Evolutionary conservation across 2,329 filamentous ascomycete species (phyloP).

Genomic region (Epichloe baconii): DNA sequence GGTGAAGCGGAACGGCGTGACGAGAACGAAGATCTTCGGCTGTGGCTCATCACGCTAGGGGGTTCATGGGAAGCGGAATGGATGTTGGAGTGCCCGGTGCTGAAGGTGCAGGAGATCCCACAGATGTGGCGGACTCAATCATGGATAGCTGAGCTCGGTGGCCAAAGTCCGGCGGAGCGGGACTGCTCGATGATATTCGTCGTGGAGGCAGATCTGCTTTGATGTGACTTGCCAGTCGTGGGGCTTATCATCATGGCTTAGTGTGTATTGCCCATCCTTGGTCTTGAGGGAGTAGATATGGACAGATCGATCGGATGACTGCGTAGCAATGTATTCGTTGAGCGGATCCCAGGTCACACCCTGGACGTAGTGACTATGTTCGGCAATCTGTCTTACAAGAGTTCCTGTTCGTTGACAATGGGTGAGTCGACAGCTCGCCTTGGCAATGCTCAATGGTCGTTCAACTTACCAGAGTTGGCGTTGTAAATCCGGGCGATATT

Average conservation of each 20-base stretch:
- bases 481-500: conserved; percentile 97
- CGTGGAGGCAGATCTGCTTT: conserved; percentile 86
- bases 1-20: conserved; percentile 80
- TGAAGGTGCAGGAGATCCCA: conserved; percentile 77
- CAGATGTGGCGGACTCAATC: conserved; percentile 35
- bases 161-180: conserved; percentile 72
- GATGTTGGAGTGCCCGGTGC: conserved; percentile 90
- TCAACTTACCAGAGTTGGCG: conserved; percentile 61
- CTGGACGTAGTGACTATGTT: conserved; percentile 97
- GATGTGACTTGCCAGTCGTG: conserved; percentile 65
- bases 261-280: conserved; percentile 88
- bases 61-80: conserved; percentile 87
- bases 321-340: conserved; percentile 95
- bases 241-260: conserved; percentile 55
- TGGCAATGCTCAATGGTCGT: background rate
- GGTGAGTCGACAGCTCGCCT: conserved; percentile 2
- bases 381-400: conserved; percentile 81
- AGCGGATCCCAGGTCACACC: conserved; percentile 96
- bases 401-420: conserved; percentile 25
- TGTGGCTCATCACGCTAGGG: conserved; percentile 81
- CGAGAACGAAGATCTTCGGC: conserved; percentile 87
- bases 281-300: conserved; percentile 95
- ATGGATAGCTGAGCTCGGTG: conserved; percentile 52
- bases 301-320: conserved; percentile 94
- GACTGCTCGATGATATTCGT: conserved; percentile 81